A percentile compares a stretch with the other conserved stretches of the same genome.
These are phyloP conservation scores for Alternaria dauci DNA, from an alignment of 2,329 filamentous ascomycete genomes.

Conservation along the genomic window DNA sequence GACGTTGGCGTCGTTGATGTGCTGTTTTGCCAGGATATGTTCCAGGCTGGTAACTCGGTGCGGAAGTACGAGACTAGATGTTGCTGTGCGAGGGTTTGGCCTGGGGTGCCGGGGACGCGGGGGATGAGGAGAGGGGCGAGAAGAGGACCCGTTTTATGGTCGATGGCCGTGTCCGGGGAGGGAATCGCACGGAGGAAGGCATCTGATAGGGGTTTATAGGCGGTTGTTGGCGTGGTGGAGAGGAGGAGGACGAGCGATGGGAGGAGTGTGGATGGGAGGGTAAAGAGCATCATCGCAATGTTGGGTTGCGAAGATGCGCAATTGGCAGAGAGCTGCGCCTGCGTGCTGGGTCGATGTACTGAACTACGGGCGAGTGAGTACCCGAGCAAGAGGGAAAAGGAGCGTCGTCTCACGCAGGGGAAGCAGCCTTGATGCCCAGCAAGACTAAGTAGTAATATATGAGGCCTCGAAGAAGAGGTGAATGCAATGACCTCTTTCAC, in stretches of 20 bases:
- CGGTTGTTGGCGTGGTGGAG: conserved; percentile 34
- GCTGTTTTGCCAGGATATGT: conserved; percentile 86
- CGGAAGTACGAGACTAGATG: conserved; percentile 88
- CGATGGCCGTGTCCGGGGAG: conserved; percentile 75
- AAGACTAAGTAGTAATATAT: neutral
- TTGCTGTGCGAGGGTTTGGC: conserved; percentile 73
- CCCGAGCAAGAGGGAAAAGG: neutral
- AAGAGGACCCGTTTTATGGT: conserved; percentile 77
- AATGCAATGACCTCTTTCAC: neutral
- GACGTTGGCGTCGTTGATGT: conserved; percentile 82
- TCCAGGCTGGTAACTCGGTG: conserved; percentile 78
- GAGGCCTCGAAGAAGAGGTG: neutral
- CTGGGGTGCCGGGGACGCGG: conserved; percentile 86
- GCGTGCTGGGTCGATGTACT: neutral
- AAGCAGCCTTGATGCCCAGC: neutral
- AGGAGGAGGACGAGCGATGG: conserved; percentile 17
- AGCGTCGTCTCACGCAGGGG: neutral
- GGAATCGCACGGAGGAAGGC: conserved; percentile 75
- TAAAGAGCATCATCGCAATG: conserved; percentile 32
- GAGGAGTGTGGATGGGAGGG: conserved; percentile 13
- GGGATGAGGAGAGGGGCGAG: conserved; percentile 87
- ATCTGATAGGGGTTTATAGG: conserved; percentile 74
- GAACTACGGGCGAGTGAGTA: neutral
- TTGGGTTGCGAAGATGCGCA: neutral
- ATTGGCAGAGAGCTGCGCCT: neutral